Base-by-base conservation (phyloP, 148 eudicot species). In the Heliosperma pusillum region DNA sequence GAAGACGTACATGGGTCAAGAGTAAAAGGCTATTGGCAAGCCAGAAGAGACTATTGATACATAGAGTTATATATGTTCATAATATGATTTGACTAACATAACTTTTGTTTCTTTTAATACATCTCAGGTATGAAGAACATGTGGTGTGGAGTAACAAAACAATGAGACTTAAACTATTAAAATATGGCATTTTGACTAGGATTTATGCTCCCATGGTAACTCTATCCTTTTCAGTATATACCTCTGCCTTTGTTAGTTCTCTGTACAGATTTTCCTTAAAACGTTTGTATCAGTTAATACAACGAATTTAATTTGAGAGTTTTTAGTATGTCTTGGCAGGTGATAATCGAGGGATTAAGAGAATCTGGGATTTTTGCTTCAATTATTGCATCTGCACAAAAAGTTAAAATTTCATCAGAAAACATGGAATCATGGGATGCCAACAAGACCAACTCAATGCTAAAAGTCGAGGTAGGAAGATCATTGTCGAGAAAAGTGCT, bases 131-230 rank as follows among this genome's bases (percentile, higher is more conserved):
- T 52, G 75, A 69, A 30, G 87, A 88, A 58, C 91, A 84, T 62
- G 81, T 88, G 12, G 91, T 86, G 42, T 88, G 89, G 91, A 75
- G 71, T 20, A 77, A 88, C 62, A 80, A 76, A 76, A 53, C 30
- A 24, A 27, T 82, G 72, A 88, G 74, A 73, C 30, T 22, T 15
- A 86, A 81, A 76, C 85, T 88, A 62, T 30, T 82, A 53, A 88
- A 74, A 71, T 59, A 81, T 36, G 86, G 86, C 72, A 81, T 88
- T 69, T 47, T 88, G 76, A 84, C 89, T 52, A 89, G 89, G 63
- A 86, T 88, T 74, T 79, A 82, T 58, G 66, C 91, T 72, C 91
- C 91, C 71, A 88, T 88, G 91, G 91, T 82, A 79, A 81, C 80
- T 78, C 63, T 47, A 70, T 25, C 22, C 29, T 12, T 53, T 55